phyloP scores from a whole-genome alignment of 2,329 filamentous ascomycete species.

The Sphaerostilbella broomeana region DNA sequence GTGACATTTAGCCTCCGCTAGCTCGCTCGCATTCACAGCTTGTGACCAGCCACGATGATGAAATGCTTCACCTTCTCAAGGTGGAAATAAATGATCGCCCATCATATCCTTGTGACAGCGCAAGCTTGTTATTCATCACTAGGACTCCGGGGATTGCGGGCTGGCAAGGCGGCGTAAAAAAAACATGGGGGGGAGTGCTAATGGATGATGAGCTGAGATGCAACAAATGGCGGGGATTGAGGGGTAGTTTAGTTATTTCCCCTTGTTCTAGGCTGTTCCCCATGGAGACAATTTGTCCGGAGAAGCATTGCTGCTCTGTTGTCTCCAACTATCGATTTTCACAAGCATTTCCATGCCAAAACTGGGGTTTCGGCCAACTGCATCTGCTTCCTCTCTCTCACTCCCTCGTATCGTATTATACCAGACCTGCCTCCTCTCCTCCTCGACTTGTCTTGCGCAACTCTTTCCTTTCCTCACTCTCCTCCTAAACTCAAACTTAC shows the following conservation, averaged over 20 bases:
- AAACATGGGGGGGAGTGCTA: not conserved
- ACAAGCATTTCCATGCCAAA: not conserved
- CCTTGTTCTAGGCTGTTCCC: constrained; percentile 2
- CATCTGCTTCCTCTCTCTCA: not conserved
- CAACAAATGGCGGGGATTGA: constrained; percentile 9
- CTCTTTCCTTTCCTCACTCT: not conserved
- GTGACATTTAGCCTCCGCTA: too few relatives aligned
- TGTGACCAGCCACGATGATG: too few relatives aligned
- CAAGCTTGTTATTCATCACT: too few relatives aligned
- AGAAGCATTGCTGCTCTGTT: not conserved
- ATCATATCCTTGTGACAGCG: too few relatives aligned
- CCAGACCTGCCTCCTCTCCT: not conserved
- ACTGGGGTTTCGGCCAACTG: not conserved
- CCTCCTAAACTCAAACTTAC: not conserved
- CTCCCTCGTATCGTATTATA: not conserved
- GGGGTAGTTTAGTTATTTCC: constrained; percentile 8
- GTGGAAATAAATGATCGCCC: too few relatives aligned
- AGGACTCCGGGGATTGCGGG: too few relatives aligned
- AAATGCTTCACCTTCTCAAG: too few relatives aligned
- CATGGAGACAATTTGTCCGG: constrained; percentile 12
- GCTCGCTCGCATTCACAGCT: too few relatives aligned
- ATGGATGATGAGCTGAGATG: constrained; percentile 1
- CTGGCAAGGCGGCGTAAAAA: too few relatives aligned
- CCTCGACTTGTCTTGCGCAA: too few relatives aligned
- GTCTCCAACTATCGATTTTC: not conserved